Conservation (phyloP, 2,329 filamentous ascomycete genomes). For the Septoria linicola region DNA sequence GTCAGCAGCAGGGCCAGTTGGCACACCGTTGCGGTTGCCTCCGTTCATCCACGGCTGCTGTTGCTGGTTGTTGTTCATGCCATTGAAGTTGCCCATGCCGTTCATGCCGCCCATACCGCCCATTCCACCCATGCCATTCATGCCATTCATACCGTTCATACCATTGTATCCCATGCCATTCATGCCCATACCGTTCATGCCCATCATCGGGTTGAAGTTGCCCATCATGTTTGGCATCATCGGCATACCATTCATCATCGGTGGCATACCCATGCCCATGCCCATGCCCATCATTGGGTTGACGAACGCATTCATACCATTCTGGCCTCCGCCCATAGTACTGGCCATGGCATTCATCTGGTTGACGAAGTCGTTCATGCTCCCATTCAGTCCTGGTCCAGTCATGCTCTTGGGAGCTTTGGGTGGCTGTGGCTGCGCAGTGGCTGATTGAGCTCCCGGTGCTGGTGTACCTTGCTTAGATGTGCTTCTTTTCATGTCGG, state of each 20-base stretch:
- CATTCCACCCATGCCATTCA: slow-evolving; percentile 37
- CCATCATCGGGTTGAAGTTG: slow-evolving; percentile 39
- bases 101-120: slow-evolving; percentile 37
- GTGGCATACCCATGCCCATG: slow-evolving; percentile 15
- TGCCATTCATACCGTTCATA: slow-evolving; percentile 41
- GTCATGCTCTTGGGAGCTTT: slow-evolving; percentile 31
- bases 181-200: slow-evolving; percentile 48
- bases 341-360: slow-evolving; percentile 47
- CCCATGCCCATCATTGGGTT: slow-evolving; percentile 33
- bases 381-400: slow-evolving; percentile 10
- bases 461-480: slow-evolving; percentile 39
- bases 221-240: slow-evolving; percentile 25
- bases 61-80: slow-evolving; percentile 30
- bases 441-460: slow-evolving; percentile 39
- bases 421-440: slow-evolving; percentile 24
- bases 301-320: slow-evolving; percentile 33
- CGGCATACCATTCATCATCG: slow-evolving; percentile 26
- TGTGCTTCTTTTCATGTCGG: slow-evolving; percentile 43
- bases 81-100: slow-evolving; percentile 25
- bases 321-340: slow-evolving; percentile 26
- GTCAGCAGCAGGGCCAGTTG: slow-evolving; percentile 22
- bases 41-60: slow-evolving; percentile 37
- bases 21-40: slow-evolving; percentile 68
- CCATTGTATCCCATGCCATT: slow-evolving; percentile 41
- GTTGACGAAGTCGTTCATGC: slow-evolving; percentile 44